Percentiles rank a stretch among this genome's conserved stretches.
phyloP scores from a whole-genome alignment of 116 monocot genomes.

The Iris pallida region DNA sequence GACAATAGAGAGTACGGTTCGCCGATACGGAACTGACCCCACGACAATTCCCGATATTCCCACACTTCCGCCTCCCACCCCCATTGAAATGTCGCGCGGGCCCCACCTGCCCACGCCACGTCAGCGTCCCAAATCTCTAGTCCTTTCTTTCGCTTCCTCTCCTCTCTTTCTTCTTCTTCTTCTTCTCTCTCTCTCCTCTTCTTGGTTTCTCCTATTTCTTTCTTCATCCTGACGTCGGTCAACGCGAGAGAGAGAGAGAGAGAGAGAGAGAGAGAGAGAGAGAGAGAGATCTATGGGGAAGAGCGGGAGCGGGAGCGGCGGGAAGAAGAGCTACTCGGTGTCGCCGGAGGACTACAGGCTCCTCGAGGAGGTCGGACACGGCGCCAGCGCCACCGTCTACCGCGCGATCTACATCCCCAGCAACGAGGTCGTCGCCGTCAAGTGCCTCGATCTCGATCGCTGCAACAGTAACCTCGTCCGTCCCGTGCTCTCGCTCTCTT shows the following conservation, averaged over 20 bases:
- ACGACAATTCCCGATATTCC: too few relatives aligned
- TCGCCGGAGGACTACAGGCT: conserved; percentile 58
- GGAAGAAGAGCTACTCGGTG: conserved; percentile 44
- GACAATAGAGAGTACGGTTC: too few relatives aligned
- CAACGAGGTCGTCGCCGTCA: conserved; percentile 82
- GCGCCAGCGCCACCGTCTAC: conserved; percentile 88
- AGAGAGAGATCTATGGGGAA: conserved; percentile 26
- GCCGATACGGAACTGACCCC: too few relatives aligned
- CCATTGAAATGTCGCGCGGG: too few relatives aligned
- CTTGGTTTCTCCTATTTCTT: too few relatives aligned
- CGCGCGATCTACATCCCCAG: conserved; percentile 62
- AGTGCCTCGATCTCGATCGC: conserved; percentile 97
- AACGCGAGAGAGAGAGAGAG: background rate
- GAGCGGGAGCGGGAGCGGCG: conserved; percentile 15
- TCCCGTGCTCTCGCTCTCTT: conserved; percentile 14
- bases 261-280: conserved; percentile 1
- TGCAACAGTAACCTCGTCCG: conserved; percentile 90
- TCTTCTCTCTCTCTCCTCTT: background rate
- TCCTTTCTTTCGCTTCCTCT: background rate
- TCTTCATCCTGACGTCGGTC: background rate
- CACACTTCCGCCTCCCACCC: too few relatives aligned
- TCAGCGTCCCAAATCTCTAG: too few relatives aligned
- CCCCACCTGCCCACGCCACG: too few relatives aligned
- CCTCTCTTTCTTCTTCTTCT: background rate
- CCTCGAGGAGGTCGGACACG: conserved; percentile 82